Evolutionary conservation across 2,329 filamentous ascomycete species (phyloP).

Genomic region (Paraphoma sp.): DNA sequence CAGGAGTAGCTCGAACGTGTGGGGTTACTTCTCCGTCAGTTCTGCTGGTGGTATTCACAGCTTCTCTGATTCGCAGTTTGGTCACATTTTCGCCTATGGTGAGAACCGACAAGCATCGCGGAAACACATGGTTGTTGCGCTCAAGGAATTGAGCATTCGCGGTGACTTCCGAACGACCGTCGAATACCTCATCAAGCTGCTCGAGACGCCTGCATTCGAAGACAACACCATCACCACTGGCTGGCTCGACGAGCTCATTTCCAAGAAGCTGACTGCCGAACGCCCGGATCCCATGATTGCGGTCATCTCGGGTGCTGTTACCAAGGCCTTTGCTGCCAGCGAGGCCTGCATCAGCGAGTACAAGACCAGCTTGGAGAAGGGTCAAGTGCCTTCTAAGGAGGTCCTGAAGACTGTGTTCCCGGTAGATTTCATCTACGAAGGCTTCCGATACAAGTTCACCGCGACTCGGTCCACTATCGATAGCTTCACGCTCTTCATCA

Average conservation of each 20-base stretch:
- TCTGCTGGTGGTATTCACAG: constrained; percentile 97
- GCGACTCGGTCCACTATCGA: constrained; percentile 90
- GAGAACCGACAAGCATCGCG: constrained; percentile 95
- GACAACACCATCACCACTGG: constrained; percentile 99
- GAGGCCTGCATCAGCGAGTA: constrained; percentile 89
- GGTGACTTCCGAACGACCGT: constrained; percentile 99
- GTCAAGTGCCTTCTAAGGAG: constrained; percentile 95
- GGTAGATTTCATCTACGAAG: constrained; percentile 98
- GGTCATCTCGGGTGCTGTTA: constrained; percentile 93
- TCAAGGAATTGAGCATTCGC: constrained; percentile 99
- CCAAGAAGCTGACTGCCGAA: constrained; percentile 95
- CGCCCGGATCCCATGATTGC: constrained; percentile 91
- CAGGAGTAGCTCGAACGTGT: constrained; percentile 97
- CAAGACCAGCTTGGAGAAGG: constrained; percentile 87
- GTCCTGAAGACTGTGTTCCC: constrained; percentile 97
- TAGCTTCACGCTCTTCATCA: constrained; percentile 98
- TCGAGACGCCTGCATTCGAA: constrained; percentile 97
- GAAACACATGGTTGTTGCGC: constrained; percentile 98
- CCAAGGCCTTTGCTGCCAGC: constrained; percentile 93
- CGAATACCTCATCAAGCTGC: constrained; percentile 97
- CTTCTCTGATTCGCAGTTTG: constrained; percentile 98
- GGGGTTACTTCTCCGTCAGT: constrained; percentile 99
- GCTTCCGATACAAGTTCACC: constrained; percentile 95
- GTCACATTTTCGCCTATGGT: constrained; percentile 98
- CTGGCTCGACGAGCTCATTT: constrained; percentile 98